Percentiles rank a stretch among this genome's conserved stretches.
Evolutionary conservation across 441 rosid genomes (phyloP).

Genomic region (Populus hybrid): DNA sequence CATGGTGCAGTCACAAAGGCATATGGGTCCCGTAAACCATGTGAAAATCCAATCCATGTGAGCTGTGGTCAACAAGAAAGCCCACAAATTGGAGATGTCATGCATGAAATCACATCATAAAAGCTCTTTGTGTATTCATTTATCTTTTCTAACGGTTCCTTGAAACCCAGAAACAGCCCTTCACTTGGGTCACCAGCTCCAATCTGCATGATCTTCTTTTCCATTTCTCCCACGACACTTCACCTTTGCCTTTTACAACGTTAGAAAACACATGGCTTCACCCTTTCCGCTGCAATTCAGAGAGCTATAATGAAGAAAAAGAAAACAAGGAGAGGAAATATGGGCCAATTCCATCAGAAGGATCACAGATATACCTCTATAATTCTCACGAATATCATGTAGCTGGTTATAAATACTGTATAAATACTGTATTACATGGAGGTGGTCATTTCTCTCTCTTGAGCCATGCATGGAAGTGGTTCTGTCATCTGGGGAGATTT

Average conservation of each 20-base stretch:
- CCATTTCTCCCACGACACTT: neutral
- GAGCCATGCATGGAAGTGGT: no score
- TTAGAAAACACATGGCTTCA: neutral
- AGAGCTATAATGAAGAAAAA: no score
- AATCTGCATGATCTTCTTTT: no score
- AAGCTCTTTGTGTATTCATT: neutral
- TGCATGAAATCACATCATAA: neutral
- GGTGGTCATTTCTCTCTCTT: no score
- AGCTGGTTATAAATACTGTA: no score
- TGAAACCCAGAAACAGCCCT: constrained; percentile 7
- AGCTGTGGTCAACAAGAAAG: constrained; percentile 11
- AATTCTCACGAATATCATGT: no score
- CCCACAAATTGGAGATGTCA: constrained; percentile 4
- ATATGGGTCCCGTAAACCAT: constrained; percentile 12
- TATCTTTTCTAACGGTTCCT: constrained; percentile 27
- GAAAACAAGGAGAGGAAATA: no score
- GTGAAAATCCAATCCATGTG: neutral
- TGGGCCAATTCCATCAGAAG: no score
- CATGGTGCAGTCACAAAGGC: neutral
- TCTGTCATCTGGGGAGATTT: no score
- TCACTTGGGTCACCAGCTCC: neutral
- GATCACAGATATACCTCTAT: no score
- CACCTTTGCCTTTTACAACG: constrained; percentile 13
- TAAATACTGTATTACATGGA: no score
- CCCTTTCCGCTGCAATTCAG: neutral